Conservation (phyloP, 805 yeast genomes). For the Yamadazyma kitorensis region DNA sequence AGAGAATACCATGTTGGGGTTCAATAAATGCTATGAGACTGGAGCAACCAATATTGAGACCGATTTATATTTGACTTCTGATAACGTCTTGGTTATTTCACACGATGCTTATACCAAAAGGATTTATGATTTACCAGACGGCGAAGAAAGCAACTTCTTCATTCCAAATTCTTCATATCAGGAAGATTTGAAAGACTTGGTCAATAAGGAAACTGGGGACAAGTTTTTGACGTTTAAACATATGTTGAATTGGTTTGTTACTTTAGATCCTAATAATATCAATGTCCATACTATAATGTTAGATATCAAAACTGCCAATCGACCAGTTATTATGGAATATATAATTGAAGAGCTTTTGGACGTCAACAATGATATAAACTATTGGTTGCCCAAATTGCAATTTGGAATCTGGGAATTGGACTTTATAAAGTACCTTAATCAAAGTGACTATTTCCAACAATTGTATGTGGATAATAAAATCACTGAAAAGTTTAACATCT, state of each 20-base stretch:
- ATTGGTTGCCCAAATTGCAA: constrained; percentile 38
- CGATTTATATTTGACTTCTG: constrained; percentile 40
- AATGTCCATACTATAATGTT: constrained; percentile 29
- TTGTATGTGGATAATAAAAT: constrained; percentile 15
- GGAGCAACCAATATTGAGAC: constrained; percentile 42
- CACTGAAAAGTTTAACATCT: constrained; percentile 25
- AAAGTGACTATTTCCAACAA: constrained; percentile 32
- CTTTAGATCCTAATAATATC: constrained; percentile 15
- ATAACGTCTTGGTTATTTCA: constrained; percentile 35
- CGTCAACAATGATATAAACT: constrained; percentile 27
- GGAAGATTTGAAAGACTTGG: constrained; percentile 23
- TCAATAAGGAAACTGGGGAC: constrained; percentile 33
- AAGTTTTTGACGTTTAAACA: constrained; percentile 28
- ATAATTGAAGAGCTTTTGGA: constrained; percentile 28
- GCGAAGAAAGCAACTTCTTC: constrained; percentile 31
- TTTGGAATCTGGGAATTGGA: constrained; percentile 42
- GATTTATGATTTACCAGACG: constrained; percentile 32
- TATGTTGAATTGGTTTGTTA: constrained; percentile 31
- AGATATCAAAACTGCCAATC: constrained; percentile 39
- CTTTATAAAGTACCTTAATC: constrained; percentile 37
- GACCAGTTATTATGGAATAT: constrained; percentile 28
- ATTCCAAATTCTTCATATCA: constrained; percentile 31
- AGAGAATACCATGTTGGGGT: constrained; percentile 40
- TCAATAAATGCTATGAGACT: constrained; percentile 30
- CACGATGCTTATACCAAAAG: constrained; percentile 41